Evolutionary conservation across 2,329 filamentous ascomycete genomes (phyloP), one percentile per base, ranked within the genome.

Genomic region (Arthroderma sp.): DNA sequence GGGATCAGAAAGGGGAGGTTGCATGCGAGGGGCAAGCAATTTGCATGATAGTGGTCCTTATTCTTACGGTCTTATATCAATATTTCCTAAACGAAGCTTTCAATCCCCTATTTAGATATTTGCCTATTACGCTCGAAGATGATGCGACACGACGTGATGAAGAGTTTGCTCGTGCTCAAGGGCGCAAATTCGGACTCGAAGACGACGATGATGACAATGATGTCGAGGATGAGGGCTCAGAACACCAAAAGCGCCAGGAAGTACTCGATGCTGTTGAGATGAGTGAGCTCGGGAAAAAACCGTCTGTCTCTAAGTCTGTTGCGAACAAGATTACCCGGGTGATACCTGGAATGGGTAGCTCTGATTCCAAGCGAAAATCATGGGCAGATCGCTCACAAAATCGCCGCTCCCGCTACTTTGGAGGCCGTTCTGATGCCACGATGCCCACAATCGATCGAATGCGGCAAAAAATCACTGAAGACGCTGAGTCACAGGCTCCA

Each of bases 121-220:
- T 98, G 3, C 91, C 91, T 0, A 93, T 96, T 51, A 96, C 89
- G 0, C 79, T 96, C 45, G 91, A 98, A 61, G 91, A 96, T 51
- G 89, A 95, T 58, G 91, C 91, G 2, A 85, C 91, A 0, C 69
- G 85, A n/a, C 81, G 89, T 5, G 91, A 98, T 53, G 79, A 89
- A 56, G 85, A 83, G 34, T 98, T 96, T 58, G 82, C 86, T 54
- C 73, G 82, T 39, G 82, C 81, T 3, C 86, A 93, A 59, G 78
- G 81, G 46, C 71, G 71, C 22, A 80, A 82, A 6, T 75, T 88
- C 46, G 80, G 81, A 0, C 61, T 84, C 7, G 60, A 61, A 32
- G 70, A 72, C 0, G 67, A 74, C 0, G 72, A 75, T 2, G 72
- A 73, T 3, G 69, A 73, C 3, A 61, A 68, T 4, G 58, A 62